These are phyloP conservation scores for Solanum verrucosum DNA, from an alignment of 257 asterid genomes.

Conservation along the genomic window DNA sequence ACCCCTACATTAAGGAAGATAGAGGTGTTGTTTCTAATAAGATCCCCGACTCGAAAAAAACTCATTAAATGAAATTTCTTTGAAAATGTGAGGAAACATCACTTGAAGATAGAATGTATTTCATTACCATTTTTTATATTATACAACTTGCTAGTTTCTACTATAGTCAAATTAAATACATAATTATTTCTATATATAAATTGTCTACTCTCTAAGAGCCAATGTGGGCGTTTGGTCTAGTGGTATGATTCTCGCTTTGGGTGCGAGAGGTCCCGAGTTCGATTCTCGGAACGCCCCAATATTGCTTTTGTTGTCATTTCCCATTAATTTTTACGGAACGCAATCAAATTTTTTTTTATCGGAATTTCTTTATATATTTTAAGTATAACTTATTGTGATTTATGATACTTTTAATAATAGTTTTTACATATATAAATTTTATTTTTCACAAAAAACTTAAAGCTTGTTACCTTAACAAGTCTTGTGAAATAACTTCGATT, in stretches of 20 bases:
- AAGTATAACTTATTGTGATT: too few species aligned
- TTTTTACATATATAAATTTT: too few species aligned
- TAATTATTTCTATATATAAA: too few species aligned
- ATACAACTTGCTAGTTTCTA: too few species aligned
- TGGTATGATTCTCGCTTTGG: slow-evolving; percentile 86
- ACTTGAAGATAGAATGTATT: background rate
- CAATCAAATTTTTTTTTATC: too few species aligned
- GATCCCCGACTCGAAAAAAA: background rate
- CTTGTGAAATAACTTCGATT: background rate
- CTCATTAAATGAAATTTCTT: background rate
- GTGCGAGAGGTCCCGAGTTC: slow-evolving; percentile 85
- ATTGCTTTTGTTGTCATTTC: too few species aligned
- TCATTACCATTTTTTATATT: background rate
- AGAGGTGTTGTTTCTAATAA: background rate
- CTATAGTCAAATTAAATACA: too few species aligned
- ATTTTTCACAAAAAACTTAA: too few species aligned
- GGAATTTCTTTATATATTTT: background rate
- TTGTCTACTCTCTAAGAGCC: accelerated
- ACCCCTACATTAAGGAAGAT: background rate
- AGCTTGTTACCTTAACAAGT: background rate
- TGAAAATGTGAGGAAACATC: background rate
- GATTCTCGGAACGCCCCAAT: slow-evolving; percentile 75
- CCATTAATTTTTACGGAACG: background rate
- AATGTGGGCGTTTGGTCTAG: slow-evolving; percentile 72
- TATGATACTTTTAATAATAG: too few species aligned